Evolutionary conservation across 495 filamentous ascomycete species (phyloP), one percentile per base, ranked within the genome.

Genomic region (Arthonia radiata): DNA sequence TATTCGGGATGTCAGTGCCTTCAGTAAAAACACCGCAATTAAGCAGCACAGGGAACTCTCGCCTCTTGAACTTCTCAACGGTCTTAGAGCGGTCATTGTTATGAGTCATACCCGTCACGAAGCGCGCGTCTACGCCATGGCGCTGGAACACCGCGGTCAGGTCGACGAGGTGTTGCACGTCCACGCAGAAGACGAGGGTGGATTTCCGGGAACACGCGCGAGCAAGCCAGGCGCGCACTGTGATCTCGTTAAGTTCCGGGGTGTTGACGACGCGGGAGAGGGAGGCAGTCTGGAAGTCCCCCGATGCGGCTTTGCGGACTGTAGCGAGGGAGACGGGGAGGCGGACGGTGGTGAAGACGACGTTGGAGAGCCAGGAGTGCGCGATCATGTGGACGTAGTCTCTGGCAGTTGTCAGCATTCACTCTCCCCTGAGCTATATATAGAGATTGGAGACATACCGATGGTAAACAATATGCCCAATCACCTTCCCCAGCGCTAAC

Each of bases 11-110:
- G 41, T 99, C 86, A 6, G 89, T 99, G 9, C 73, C 83, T 52
- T 99, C 86, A 2, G 83, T 94, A 37, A 92, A 93, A 26, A 99
- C 68, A 3, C 81, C 81, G 45, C 86, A 94, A 43, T 99, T 99
- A 18, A 99, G 44, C 10, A 99, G 61, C 4, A 99, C 76, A 0
- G 77, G 78, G 30, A 69, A 93, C 30, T 83, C 59, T n/a, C 64
- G 57, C 0, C 50, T 53, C 28, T 55, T 72, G 44, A 99, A 99
- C 3, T 56, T 59, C 17, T 71, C 66, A 1, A 99, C 47, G 4
- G 61, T 56, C 17, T 72, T 58, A 15, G 66, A 59, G 5, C 86
- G 62, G 12, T 62, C 54, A 9, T 55, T 36, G 23, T 62, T 67
- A 0, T 58, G 46, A 0, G 81, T 99, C n/a, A 69, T 56, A 12